A percentile compares a stretch with the other conserved stretches of the same genome.
phyloP scores from a whole-genome alignment of 257 asterid genomes.

The Lycium barbarum region DNA sequence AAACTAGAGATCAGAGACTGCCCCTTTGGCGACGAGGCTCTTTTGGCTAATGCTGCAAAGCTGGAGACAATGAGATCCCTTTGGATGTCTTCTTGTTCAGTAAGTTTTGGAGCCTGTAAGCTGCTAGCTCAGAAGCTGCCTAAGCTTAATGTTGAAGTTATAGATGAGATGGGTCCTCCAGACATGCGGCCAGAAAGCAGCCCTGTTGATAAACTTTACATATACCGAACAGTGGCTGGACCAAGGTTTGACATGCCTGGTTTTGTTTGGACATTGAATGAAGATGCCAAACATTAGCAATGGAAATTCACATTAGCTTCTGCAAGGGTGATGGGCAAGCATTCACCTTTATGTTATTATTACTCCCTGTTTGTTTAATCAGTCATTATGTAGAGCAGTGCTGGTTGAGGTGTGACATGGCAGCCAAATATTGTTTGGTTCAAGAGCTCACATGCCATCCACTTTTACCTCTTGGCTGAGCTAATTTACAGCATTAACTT shows the following conservation, averaged over 20 bases:
- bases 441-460: constrained; percentile 1
- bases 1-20: constrained; percentile 43
- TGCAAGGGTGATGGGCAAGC: neutral
- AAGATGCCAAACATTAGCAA: constrained; percentile 26
- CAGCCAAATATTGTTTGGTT: neutral
- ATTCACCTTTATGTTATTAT: neutral
- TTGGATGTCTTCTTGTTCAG: constrained; percentile 48
- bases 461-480: neutral
- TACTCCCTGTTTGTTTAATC: neutral
- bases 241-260: constrained; percentile 49
- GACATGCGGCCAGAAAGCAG: constrained; percentile 37
- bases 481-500: constrained; percentile 1
- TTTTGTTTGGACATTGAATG: constrained; percentile 38
- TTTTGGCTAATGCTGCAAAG: constrained; percentile 40
- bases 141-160: constrained; percentile 39
- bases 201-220: constrained; percentile 50
- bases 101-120: constrained; percentile 42
- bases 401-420: neutral
- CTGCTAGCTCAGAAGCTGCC: constrained; percentile 41
- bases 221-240: constrained; percentile 53
- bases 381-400: neutral
- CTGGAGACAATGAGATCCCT: constrained; percentile 42
- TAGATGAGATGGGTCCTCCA: constrained; percentile 35
- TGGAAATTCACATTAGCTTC: neutral
- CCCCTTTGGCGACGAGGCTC: constrained; percentile 40